phyloP scores from a whole-genome alignment of 495 filamentous ascomycete species.

The Penicillium salamii region DNA sequence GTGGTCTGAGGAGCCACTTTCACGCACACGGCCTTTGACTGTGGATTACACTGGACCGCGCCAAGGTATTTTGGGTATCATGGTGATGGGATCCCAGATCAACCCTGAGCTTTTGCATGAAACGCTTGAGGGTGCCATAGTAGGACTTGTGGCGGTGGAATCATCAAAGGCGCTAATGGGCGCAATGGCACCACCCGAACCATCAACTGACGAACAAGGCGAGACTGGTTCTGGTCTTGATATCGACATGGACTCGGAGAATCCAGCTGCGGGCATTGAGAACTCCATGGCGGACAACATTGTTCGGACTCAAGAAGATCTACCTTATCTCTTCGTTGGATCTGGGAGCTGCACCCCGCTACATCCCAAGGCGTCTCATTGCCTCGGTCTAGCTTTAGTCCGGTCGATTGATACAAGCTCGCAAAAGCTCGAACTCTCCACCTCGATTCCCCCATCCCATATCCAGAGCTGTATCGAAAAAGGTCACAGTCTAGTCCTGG shows the following conservation, averaged over 20 bases:
- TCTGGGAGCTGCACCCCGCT: slow-evolving; percentile 38
- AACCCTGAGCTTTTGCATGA: slow-evolving; percentile 45
- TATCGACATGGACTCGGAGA: slow-evolving; percentile 23
- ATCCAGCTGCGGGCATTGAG: neutral
- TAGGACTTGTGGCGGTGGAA: slow-evolving; percentile 55
- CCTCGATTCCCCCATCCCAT: slow-evolving; percentile 39
- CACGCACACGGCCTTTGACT: slow-evolving; percentile 47
- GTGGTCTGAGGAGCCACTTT: slow-evolving; percentile 51
- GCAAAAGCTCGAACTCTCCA: slow-evolving; percentile 44
- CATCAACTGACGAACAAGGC: slow-evolving; percentile 7
- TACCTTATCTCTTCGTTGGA: slow-evolving; percentile 43
- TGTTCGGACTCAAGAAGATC: slow-evolving; percentile 32
- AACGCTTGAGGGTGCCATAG: slow-evolving; percentile 56
- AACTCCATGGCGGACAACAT: slow-evolving; percentile 19
- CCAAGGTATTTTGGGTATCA: slow-evolving; percentile 50
- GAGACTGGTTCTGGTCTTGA: slow-evolving; percentile 18
- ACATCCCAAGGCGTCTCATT: slow-evolving; percentile 41
- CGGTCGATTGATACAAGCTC: slow-evolving; percentile 41
- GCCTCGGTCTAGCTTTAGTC: slow-evolving; percentile 52
- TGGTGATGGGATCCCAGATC: slow-evolving; percentile 51
- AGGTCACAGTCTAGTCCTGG: slow-evolving; percentile 45
- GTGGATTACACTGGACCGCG: slow-evolving; percentile 52
- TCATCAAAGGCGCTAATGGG: slow-evolving; percentile 34
- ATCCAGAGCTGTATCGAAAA: slow-evolving; percentile 33
- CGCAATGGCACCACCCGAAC: neutral